phyloP scores from a whole-genome alignment of 768 basidiomycete genomes.

The Psilocybe tampanensis region DNA sequence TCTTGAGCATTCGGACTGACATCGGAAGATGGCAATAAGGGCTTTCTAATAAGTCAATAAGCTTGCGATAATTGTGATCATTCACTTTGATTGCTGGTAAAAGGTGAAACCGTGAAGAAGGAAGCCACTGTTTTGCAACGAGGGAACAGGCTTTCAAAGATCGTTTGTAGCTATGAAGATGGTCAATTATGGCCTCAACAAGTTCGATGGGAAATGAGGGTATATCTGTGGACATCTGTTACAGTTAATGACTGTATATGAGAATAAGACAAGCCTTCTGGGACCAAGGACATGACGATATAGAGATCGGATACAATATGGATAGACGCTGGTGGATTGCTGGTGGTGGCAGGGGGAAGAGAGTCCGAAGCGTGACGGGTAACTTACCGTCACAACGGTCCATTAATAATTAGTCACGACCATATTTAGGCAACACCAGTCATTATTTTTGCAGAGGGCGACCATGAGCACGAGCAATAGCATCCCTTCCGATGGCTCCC shows the following conservation, averaged over 20 bases:
- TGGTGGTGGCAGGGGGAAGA: too few species aligned
- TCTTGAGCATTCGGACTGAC: constrained; percentile 2
- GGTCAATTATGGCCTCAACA: constrained; percentile 25
- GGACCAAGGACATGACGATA: not conserved
- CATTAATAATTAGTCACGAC: constrained; percentile 2
- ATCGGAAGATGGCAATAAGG: constrained; percentile 2
- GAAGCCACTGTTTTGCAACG: constrained; percentile 23
- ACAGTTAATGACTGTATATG: not conserved
- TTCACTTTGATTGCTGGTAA: constrained; percentile 9
- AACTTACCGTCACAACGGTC: not conserved
- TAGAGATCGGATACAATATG: too few species aligned
- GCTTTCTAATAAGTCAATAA: not conserved
- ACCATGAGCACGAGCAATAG: too few species aligned
- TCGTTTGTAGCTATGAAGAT: constrained; percentile 19
- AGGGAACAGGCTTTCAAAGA: constrained; percentile 26
- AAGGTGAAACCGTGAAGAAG: constrained; percentile 20
- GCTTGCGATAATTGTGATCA: not conserved
- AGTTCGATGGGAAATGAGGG: constrained; percentile 17
- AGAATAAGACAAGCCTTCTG: not conserved
- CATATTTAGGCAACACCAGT: not conserved
- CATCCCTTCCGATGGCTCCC: constrained; percentile 13
- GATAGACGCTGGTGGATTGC: too few species aligned
- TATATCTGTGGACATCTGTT: not conserved
- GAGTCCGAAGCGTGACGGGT: too few species aligned
- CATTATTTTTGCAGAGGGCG: constrained; percentile 12